Base-by-base conservation (phyloP, 2,329 filamentous ascomycete genomes). In the Zasmidium citrigriseum region DNA sequence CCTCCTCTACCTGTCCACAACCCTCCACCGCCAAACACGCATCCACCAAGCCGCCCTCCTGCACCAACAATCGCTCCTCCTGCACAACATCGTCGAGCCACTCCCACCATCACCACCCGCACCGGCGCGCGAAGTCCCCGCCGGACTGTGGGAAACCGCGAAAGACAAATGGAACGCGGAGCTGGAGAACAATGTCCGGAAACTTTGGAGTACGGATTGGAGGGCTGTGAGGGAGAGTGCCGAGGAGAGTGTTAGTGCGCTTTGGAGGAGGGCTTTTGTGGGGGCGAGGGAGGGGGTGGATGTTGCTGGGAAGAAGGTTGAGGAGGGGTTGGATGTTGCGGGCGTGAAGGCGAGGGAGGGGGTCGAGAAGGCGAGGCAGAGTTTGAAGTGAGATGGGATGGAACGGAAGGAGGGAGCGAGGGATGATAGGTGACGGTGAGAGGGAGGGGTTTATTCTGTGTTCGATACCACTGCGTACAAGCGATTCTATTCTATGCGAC, bases 101-200 rank as follows among this genome's bases (percentile, higher is more conserved):
- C 70, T 72, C 51, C 74, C 75, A 4, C 70, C 72, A 9, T 62
- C 69, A n/a, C 73, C 75, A 1, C 73, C 75, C 47, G 75, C 76
- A 2, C 62, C 70, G 44, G 65, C 70, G 18, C 69, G 78, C 51
- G 74, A 74, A 63, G 73, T 74, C 0, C 71, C 70, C 1, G 74
- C 74, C 2, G 77, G 79, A 10, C 47, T 80, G 12, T 70, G 67
- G 4, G 79, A 81, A 66, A 78, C 75, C 55, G 77, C 77, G 18
- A 82, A 82, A 66, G 79, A 82, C 57, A 66, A 74, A 59, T 82
- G 80, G 80, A 82, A 82, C 61, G 66, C 74, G 23, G 75, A 78
- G 57, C 63, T 82, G 4, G 78, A 80, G 68, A 70, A 69, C 18
- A 70, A 74, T 24, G 74, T 81, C 54, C 67, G 71, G 68, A 75